Base-by-base conservation (phyloP, 495 filamentous ascomycete species). In the Aspergillus sparsus region DNA sequence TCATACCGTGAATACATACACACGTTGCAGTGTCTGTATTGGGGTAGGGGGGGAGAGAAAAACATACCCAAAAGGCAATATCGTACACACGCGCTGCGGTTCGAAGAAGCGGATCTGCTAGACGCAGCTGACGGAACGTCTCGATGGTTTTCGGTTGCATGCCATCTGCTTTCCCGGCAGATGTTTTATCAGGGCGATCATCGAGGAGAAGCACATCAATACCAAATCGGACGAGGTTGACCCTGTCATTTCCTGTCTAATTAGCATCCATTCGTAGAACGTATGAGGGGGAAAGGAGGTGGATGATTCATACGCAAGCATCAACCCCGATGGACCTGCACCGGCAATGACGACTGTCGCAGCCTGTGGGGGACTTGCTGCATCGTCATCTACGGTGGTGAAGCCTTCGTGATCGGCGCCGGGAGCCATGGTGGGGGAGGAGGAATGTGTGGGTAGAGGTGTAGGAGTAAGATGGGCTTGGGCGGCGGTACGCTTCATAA, bases 101-200 rank as follows among this genome's bases (percentile, higher is more conserved):
- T 53, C 80, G 78, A 45, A 90, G 65, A 37, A 90, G 64, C 5
- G 81, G 73, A 53, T 87, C 85, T 21, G 85, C 84, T n/a, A 91
- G 74, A 15, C 85, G 75, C 70, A 90, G 82, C 69, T 90, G 87
- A 50, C 82, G 81, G 60, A 93, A 77, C 8, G 89, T 85, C 66
- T 92, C 89, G 53, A 92, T 82, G 0, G 89, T 90, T 55, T 89
- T 89, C 57, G 88, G 87, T 60, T 91, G 88, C 56, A 93, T 84
- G 37, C 89, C 89, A 74, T 93, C 89, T 33, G 89, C 89, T 34
- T 87, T 86, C 10, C 89, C 89, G 1, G 89, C 90, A 12, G 83
- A 78, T 0, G 88, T 91, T 46, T 82, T 85, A 65, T 85, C 83
- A 6, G 83, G 73, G 31, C 87, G 81, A 67, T 91, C 88, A 70